Conservation (phyloP, 176 grass and related monocot species). For the Themeda triandra region DNA sequence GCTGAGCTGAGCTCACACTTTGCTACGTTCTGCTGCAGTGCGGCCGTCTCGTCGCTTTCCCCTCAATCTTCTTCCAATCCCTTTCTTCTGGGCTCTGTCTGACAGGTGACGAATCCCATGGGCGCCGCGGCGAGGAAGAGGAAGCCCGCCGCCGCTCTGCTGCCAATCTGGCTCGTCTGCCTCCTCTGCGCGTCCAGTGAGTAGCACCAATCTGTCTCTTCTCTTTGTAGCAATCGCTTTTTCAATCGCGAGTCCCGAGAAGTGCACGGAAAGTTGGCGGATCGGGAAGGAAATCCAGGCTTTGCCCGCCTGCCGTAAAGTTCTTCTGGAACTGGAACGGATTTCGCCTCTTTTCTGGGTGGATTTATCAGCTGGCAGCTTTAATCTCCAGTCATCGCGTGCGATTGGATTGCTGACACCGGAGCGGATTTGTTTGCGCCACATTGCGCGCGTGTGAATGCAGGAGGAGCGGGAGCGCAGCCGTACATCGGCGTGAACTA, state of each 20-base stretch:
- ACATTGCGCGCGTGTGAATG: neutral
- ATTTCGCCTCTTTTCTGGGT: neutral
- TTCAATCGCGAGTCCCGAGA: conserved; percentile 1
- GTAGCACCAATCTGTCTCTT: neutral
- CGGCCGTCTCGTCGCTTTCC: neutral
- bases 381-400: too few species aligned
- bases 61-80: neutral
- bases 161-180: conserved; percentile 26
- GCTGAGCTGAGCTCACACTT: neutral
- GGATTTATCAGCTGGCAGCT: neutral
- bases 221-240: too few species aligned
- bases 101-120: conserved; percentile 13
- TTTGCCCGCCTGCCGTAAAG: conserved; percentile 15
- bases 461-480: conserved; percentile 43
- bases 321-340: neutral
- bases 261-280: conserved; percentile 11
- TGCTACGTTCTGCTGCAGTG: neutral
- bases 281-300: conserved; percentile 9
- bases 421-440: neutral
- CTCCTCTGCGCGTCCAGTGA: conserved; percentile 51
- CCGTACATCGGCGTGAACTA: conserved; percentile 90
- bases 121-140: conserved; percentile 13
- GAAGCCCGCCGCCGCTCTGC: conserved; percentile 2
- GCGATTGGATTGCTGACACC: neutral
- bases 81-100: conserved; percentile 10